A percentile compares a stretch with the other conserved stretches of the same genome.
Evolutionary conservation across 371 early-diverging fungal species (phyloP).

Genomic region (Syncephalastrum monosporum): DNA sequence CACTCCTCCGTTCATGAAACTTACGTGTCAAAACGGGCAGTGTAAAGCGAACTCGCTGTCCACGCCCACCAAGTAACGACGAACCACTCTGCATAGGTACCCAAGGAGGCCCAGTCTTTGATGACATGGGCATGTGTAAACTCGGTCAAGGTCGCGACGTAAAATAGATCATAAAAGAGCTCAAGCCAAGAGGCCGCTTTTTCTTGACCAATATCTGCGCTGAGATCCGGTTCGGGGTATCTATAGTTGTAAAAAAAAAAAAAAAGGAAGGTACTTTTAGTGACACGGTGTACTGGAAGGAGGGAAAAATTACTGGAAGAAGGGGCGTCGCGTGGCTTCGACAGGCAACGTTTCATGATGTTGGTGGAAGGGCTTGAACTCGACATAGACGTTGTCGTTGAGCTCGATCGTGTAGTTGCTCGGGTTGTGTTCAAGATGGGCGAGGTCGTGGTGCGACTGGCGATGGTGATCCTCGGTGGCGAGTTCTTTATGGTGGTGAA

Average conservation of each 20-base stretch:
- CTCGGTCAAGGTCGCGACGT: conserved; percentile 56
- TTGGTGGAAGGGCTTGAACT: conserved; percentile 39
- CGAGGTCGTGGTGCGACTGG: conserved; percentile 12
- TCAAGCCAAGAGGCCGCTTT: conserved; percentile 55
- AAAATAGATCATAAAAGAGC: conserved; percentile 60
- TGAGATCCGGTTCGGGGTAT: conserved; percentile 47
- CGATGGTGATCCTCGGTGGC: conserved; percentile 5
- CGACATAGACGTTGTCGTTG: conserved; percentile 43
- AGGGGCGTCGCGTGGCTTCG: conserved; percentile 39
- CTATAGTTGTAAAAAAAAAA: conserved; percentile 2
- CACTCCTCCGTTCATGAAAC: conserved; percentile 7
- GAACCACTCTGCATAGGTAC: conserved; percentile 56
- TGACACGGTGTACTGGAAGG: no score
- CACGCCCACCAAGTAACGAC: conserved; percentile 63
- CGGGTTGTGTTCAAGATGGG: conserved; percentile 21
- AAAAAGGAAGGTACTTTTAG: no score
- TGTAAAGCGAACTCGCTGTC: conserved; percentile 52
- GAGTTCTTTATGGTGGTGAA: conserved; percentile 34
- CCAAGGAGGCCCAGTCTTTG: conserved; percentile 53
- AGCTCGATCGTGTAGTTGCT: conserved; percentile 39
- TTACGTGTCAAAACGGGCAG: conserved; percentile 61
- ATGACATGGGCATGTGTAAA: conserved; percentile 61
- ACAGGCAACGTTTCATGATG: conserved; percentile 9
- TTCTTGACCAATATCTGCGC: conserved; percentile 52
- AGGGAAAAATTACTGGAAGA: conserved; percentile 35